Evolutionary conservation across 768 basidiomycete genomes (phyloP).

Genomic region (Suillus subalutaceus): DNA sequence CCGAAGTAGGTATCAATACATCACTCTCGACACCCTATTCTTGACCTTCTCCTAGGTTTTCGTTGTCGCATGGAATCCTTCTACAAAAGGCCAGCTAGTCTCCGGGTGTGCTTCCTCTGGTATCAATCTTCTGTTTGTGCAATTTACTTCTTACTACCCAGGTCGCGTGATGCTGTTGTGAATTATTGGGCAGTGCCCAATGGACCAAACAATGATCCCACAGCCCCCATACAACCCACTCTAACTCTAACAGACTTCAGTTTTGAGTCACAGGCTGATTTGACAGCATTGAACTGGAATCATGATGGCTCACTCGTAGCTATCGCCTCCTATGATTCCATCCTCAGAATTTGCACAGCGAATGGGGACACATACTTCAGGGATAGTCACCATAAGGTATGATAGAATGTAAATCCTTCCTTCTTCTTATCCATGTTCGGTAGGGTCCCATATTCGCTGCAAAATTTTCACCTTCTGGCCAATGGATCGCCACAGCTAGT

Average conservation of each 20-base stretch:
- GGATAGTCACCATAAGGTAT: slow-evolving; percentile 67
- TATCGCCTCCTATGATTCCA: slow-evolving; percentile 75
- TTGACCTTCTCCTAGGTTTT: slow-evolving; percentile 63
- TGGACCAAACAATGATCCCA: slow-evolving; percentile 26
- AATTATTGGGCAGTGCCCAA: slow-evolving; percentile 72
- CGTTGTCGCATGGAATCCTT: slow-evolving; percentile 80
- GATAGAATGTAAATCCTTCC: slow-evolving; percentile 13
- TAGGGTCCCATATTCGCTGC: slow-evolving; percentile 83
- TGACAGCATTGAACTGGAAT: slow-evolving; percentile 82
- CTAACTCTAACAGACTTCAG: slow-evolving; percentile 52
- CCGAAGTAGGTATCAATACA: slow-evolving; percentile 27
- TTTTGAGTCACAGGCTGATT: slow-evolving; percentile 53
- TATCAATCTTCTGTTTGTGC: slow-evolving; percentile 8
- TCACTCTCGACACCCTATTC: slow-evolving; percentile 6
- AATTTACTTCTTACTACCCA: slow-evolving; percentile 27
- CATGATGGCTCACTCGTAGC: slow-evolving; percentile 72
- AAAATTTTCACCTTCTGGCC: slow-evolving; percentile 73
- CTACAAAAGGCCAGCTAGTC: slow-evolving; percentile 57
- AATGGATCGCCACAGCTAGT: slow-evolving; percentile 76
- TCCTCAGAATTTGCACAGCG: slow-evolving; percentile 67
- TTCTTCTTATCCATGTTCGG: slow-evolving; percentile 26
- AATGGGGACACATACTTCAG: slow-evolving; percentile 66
- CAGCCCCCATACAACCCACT: slow-evolving; percentile 36
- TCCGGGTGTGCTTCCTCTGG: slow-evolving; percentile 58
- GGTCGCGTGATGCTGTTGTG: slow-evolving; percentile 77